phyloP scores from a whole-genome alignment of 306 rosid genomes.

The Quercus glauca region DNA sequence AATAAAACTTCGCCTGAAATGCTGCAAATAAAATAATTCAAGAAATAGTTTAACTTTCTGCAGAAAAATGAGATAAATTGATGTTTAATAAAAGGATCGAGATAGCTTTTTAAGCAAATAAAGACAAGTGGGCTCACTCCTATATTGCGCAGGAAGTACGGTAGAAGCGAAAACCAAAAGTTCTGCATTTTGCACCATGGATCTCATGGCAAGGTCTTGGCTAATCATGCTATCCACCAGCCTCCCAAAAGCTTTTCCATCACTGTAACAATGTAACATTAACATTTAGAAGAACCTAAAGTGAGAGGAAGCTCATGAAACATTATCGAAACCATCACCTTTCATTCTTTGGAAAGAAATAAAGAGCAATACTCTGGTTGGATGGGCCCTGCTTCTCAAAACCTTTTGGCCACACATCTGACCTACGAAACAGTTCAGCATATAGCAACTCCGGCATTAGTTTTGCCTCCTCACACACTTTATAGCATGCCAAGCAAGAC shows the following conservation, averaged over 20 bases:
- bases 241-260: slow-evolving; percentile 42
- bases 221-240: slow-evolving; percentile 46
- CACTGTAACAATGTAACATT: slow-evolving; percentile 21
- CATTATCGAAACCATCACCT: slow-evolving; percentile 37
- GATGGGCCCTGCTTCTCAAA: slow-evolving; percentile 50
- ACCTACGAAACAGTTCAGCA: slow-evolving; percentile 40
- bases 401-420: slow-evolving; percentile 65
- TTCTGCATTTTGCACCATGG: slow-evolving; percentile 48
- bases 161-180: slow-evolving; percentile 68
- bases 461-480: slow-evolving; percentile 44
- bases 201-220: slow-evolving; percentile 50
- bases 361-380: slow-evolving; percentile 61
- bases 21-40: slow-evolving; percentile 43
- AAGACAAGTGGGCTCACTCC: slow-evolving; percentile 49
- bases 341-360: slow-evolving; percentile 57
- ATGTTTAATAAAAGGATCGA: neutral
- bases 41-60: neutral
- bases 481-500: slow-evolving; percentile 61
- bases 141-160: slow-evolving; percentile 35
- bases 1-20: slow-evolving; percentile 54
- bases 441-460: slow-evolving; percentile 43
- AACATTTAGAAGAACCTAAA: neutral
- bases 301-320: neutral
- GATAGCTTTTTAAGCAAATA: neutral
- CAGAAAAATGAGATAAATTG: slow-evolving; percentile 12